Evolutionary conservation across 169 alveolate genomes (phyloP), one percentile per base, ranked within the genome.

Genomic region (Besnoitia besnoiti): DNA sequence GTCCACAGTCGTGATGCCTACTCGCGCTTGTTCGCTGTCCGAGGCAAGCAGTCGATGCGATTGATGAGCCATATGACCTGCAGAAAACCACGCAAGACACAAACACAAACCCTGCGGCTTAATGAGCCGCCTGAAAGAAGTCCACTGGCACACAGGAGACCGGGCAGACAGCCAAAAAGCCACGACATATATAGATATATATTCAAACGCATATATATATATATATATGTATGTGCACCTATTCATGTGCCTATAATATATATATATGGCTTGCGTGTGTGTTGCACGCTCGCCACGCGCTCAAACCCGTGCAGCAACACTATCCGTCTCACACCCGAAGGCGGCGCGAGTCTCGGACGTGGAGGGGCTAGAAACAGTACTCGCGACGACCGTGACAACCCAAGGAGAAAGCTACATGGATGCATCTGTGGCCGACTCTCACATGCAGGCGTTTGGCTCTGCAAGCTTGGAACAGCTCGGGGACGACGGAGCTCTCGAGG

Each of bases 401-500:
- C 12, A 5, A 19, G 67, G 67, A 55, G 67, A 19, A 55, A 0
- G 44, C 80, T 5, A 14, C 80, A n/a, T 10, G 76, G 37, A 19
- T 30, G 35, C 76, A 61, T 19, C 76, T 5, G 76, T 19, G 76
- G 37, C 5, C 10, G 76, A 8, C 8, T 39, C 47, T 51, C 37
- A 89, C 92, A 35, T 51, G 50, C 61, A 96, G 90, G 46, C 96
- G 95, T 90, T 96, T 96, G 92, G 95, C 93, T 47, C 98, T 94
- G 62, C 97, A 93, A 30, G 96, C 98, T 93, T 96, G 96, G 90
- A 96, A 97, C 10, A 97, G 94, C 90, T 96, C 98, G 21, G 98
- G 98, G 30, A 97, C 94, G 79, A 96, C 96, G 0, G 98, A 95
- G 82, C 94, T 94, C 92, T 97, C 98, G 39, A 97, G 73, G 95